A percentile compares a stretch with the other conserved stretches of the same genome.
Conservation (phyloP, 441 rosid genomes). For the Aleurites moluccanus region DNA sequence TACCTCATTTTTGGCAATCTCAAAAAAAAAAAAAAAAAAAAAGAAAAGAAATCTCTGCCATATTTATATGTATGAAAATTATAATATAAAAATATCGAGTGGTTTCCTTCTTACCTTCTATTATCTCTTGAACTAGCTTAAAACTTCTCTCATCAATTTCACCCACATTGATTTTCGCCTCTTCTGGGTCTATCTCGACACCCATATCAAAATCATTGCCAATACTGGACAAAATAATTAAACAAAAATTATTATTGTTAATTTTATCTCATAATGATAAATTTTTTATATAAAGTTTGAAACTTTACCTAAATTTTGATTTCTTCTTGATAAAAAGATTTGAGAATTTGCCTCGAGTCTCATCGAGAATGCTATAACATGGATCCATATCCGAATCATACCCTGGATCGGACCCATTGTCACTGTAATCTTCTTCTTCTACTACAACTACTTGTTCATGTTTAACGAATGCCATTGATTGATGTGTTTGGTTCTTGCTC, state of each 20-base stretch:
- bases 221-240: conserved; percentile 24
- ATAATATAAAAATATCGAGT: neutral
- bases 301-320: conserved; percentile 34
- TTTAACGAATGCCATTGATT: no score
- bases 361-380: conserved; percentile 31
- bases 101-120: conserved; percentile 48
- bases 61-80: neutral
- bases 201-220: conserved; percentile 19
- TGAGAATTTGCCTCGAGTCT: conserved; percentile 30
- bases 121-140: conserved; percentile 34
- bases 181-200: conserved; percentile 15
- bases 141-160: conserved; percentile 36
- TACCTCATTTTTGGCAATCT: neutral
- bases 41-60: neutral
- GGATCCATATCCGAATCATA: conserved; percentile 39
- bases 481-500: no score
- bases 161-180: conserved; percentile 18
- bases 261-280: neutral
- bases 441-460: no score
- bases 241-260: conserved; percentile 2
- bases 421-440: no score
- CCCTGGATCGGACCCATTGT: conserved; percentile 24
- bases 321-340: conserved; percentile 36
- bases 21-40: no score
- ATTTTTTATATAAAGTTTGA: neutral